These are phyloP conservation scores for Elaphomyces granulatus DNA, from an alignment of 495 filamentous ascomycete species.

Conservation along the genomic window DNA sequence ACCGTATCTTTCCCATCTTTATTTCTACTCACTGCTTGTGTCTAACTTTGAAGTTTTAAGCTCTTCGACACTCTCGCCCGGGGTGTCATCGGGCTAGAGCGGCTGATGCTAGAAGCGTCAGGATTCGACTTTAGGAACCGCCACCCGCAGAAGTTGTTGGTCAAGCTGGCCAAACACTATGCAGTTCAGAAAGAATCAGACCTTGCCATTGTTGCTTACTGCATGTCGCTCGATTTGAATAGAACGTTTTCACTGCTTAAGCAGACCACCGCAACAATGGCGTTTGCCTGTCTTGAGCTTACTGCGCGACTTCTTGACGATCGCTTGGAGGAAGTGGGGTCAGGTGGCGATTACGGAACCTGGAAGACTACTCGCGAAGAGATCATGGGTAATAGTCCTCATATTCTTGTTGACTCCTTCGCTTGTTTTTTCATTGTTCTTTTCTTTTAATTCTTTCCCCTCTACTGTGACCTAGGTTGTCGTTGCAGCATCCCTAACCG, in stretches of 20 bases:
- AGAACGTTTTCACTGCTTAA: constrained; percentile 87
- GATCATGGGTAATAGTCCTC: constrained; percentile 56
- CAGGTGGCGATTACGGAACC: constrained; percentile 30
- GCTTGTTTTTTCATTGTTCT: too few relatives aligned
- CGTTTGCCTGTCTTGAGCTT: constrained; percentile 68
- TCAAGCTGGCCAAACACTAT: constrained; percentile 53
- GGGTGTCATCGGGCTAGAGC: constrained; percentile 72
- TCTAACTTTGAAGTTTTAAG: constrained; percentile 29
- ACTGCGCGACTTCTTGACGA: constrained; percentile 48
- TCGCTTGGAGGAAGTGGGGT: constrained; percentile 32
- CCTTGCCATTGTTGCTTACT: constrained; percentile 52
- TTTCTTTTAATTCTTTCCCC: too few relatives aligned
- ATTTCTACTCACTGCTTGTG: constrained; percentile 4
- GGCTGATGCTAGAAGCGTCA: constrained; percentile 84
- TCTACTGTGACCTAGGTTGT: too few relatives aligned
- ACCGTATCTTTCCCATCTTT: neutral
- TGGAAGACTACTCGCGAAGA: constrained; percentile 51
- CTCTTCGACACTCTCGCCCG: constrained; percentile 63
- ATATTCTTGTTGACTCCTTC: neutral
- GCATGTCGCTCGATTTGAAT: constrained; percentile 76
- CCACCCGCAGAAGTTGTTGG: constrained; percentile 67
- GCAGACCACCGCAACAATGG: constrained; percentile 64
- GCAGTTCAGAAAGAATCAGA: constrained; percentile 35
- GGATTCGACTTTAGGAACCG: constrained; percentile 91
- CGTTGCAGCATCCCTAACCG: neutral